Evolutionary conservation across 2,329 filamentous ascomycete species (phyloP).

Genomic region (Aspergillus jensenii): DNA sequence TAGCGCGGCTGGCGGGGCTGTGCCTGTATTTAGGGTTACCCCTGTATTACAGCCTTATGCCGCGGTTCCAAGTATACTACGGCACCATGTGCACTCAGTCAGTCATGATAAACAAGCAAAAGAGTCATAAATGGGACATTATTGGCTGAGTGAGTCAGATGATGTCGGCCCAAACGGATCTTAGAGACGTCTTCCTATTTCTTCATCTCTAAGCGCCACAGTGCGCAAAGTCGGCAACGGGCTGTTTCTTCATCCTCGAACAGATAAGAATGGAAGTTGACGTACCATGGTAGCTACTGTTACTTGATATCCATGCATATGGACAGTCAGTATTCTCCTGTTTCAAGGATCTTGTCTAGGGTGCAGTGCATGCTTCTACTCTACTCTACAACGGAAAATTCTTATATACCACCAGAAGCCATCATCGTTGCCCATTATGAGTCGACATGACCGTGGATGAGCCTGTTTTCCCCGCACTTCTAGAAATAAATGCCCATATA

Average conservation of each 20-base stretch:
- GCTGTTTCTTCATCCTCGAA: conserved; percentile 14
- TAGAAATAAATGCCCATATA: background rate
- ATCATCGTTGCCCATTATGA: conserved; percentile 5
- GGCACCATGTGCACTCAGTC: background rate
- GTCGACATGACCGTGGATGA: background rate
- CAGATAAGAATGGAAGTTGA: background rate
- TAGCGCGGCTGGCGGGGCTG: conserved; percentile 1
- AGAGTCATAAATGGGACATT: background rate
- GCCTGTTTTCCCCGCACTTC: background rate
- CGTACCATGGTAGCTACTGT: background rate
- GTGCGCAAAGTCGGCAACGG: conserved; percentile 16
- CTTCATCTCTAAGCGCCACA: conserved; percentile 19
- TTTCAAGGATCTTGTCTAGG: background rate
- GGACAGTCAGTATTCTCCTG: background rate
- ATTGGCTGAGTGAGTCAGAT: conserved; percentile 10
- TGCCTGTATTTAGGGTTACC: background rate
- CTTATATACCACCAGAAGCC: background rate
- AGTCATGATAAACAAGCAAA: background rate
- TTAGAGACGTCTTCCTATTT: conserved; percentile 17
- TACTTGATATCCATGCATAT: background rate
- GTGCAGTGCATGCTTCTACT: background rate
- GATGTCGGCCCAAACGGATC: conserved; percentile 17
- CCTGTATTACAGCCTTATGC: background rate
- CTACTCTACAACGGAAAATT: background rate
- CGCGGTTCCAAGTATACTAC: background rate